These are phyloP conservation scores for Fusarium gaditjirri DNA, from an alignment of 2,329 filamentous ascomycete genomes.

Conservation along the genomic window DNA sequence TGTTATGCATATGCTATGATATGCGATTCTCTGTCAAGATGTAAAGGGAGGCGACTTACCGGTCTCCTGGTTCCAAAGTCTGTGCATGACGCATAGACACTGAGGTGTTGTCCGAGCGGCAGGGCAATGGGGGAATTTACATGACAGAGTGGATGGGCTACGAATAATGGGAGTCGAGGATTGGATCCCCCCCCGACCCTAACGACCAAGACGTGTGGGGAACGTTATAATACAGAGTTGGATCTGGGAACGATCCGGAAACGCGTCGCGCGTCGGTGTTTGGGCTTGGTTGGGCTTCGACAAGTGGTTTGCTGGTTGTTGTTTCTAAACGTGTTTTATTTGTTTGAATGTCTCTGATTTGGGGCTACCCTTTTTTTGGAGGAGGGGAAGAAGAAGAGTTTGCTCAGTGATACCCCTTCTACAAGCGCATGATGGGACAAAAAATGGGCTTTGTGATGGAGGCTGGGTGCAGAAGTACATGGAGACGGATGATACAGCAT, in stretches of 20 bases:
- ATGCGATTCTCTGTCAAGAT: constrained; percentile 3
- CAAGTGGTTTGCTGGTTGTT: constrained; percentile 18
- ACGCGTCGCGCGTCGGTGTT: constrained; percentile 32
- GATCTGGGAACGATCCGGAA: constrained; percentile 36
- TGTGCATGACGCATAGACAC: constrained; percentile 29
- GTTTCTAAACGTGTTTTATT: constrained; percentile 28
- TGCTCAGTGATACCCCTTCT: constrained; percentile 16
- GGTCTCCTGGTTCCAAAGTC: constrained; percentile 10
- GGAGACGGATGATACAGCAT: constrained; percentile 17
- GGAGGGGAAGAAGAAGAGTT: background rate
- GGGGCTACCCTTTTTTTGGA: background rate
- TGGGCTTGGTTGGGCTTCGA: constrained; percentile 30
- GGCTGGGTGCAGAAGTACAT: constrained; percentile 6
- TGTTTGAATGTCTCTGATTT: constrained; percentile 35
- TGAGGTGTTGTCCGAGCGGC: constrained; percentile 12
- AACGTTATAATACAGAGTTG: constrained; percentile 23
- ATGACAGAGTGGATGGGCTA: constrained; percentile 3
- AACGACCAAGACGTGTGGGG: constrained; percentile 16
- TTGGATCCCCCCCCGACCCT: constrained; percentile 26
- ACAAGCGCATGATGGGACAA: constrained; percentile 14
- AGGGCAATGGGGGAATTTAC: constrained; percentile 3
- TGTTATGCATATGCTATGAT: constrained; percentile 7
- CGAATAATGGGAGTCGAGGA: constrained; percentile 21
- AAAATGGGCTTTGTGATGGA: constrained; percentile 9
- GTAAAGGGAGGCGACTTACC: constrained; percentile 7